Conservation (phyloP, 208 protist genomes). For the Leishmania tarentolae region DNA sequence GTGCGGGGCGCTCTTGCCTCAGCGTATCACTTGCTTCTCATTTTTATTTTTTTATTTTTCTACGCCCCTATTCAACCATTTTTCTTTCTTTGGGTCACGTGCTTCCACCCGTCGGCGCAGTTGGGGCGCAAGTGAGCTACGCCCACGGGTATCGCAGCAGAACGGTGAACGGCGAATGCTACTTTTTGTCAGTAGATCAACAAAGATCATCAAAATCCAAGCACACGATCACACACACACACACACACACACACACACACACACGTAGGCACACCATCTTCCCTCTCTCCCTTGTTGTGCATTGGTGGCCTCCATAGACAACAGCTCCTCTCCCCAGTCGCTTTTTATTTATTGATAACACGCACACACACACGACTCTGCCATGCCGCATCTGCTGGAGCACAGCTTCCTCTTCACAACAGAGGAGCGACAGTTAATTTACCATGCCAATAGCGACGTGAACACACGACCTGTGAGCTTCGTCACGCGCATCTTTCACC, state of each 20-base stretch:
- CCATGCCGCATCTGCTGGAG: slow-evolving; percentile 64
- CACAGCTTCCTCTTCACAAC: slow-evolving; percentile 84
- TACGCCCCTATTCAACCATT: not conserved
- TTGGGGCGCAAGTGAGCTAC: not conserved
- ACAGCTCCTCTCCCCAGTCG: not conserved
- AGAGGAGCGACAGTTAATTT: slow-evolving; percentile 72
- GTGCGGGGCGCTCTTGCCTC: not conserved
- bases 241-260: not conserved
- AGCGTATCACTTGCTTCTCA: not conserved
- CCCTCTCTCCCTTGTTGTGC: not conserved
- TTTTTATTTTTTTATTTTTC: too few species aligned
- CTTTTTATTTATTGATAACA: not conserved
- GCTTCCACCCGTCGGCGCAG: not conserved
- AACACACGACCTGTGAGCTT: slow-evolving; percentile 76
- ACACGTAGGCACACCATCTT: not conserved
- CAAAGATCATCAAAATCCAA: not conserved
- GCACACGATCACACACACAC: not conserved
- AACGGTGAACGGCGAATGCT: not conserved
- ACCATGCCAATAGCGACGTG: slow-evolving; percentile 65
- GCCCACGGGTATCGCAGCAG: not conserved
- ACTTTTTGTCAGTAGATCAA: not conserved
- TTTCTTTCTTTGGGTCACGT: not conserved
- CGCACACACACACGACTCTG: not conserved
- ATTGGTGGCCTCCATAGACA: too few species aligned
- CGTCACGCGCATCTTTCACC: slow-evolving; percentile 69